Conservation (phyloP, 2,329 filamentous ascomycete genomes). For the Colletotrichum chrysophilum region DNA sequence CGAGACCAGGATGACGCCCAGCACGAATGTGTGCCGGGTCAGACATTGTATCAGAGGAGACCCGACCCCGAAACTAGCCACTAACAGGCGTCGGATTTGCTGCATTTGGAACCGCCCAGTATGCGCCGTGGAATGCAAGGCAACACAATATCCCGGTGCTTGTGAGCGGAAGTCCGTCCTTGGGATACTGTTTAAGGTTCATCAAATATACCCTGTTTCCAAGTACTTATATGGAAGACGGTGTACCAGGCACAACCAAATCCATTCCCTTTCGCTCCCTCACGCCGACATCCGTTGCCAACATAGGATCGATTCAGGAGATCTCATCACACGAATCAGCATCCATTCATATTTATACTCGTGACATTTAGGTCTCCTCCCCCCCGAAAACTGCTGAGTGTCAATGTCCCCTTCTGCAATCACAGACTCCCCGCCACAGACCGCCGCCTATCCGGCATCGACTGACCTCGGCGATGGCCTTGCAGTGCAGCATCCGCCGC, state of each 20-base stretch:
- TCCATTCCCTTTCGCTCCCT: not conserved
- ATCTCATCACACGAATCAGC: not conserved
- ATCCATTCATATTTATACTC: not conserved
- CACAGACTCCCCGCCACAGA: constrained; percentile 52
- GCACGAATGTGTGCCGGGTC: not conserved
- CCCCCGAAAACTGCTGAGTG: constrained; percentile 22
- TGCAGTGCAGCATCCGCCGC: constrained; percentile 53
- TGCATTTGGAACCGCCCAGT: not conserved
- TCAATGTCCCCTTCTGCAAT: constrained; percentile 66
- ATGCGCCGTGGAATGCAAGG: not conserved
- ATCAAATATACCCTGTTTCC: not conserved
- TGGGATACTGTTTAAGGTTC: not conserved
- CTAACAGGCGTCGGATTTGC: not conserved
- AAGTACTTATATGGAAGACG: not conserved
- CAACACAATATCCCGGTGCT: not conserved
- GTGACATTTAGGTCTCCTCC: not conserved
- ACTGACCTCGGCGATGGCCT: constrained; percentile 50
- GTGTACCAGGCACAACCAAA: not conserved
- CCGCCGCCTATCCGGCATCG: constrained; percentile 45
- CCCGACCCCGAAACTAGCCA: not conserved
- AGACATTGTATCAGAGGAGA: not conserved
- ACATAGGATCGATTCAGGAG: not conserved
- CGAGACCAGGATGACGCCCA: not conserved
- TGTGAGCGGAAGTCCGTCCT: constrained; percentile 5
- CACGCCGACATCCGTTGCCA: not conserved